Percentiles rank a stretch among this genome's conserved stretches.
phyloP scores from a whole-genome alignment of 2,329 filamentous ascomycete species.

The Fusarium cicatricum region DNA sequence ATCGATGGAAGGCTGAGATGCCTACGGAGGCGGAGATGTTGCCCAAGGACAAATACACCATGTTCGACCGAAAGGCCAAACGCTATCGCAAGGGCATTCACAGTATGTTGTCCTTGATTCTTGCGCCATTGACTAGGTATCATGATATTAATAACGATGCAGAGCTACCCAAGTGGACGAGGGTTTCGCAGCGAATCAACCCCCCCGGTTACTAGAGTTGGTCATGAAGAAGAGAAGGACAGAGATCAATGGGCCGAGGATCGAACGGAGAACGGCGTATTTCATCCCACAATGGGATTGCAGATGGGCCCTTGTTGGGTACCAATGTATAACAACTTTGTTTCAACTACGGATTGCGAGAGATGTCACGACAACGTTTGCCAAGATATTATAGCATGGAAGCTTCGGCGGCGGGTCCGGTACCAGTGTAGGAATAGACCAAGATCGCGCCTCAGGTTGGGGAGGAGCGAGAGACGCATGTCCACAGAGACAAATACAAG shows the following conservation, averaged over 20 bases:
- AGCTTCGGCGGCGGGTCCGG: conserved; percentile 6
- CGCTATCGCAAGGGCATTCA: conserved; percentile 96
- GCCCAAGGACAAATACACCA: conserved; percentile 95
- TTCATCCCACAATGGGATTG: conserved; percentile 30
- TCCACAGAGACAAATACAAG: conserved; percentile 9
- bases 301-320: conserved; percentile 24
- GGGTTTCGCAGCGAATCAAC: conserved; percentile 92
- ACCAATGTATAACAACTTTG: conserved; percentile 44
- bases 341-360: conserved; percentile 39
- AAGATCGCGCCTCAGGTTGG: conserved; percentile 6
- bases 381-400: conserved; percentile 12
- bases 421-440: conserved; percentile 37
- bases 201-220: conserved; percentile 83
- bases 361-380: conserved; percentile 31
- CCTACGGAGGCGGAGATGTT: conserved; percentile 95
- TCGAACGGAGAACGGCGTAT: conserved; percentile 35
- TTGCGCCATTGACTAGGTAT: not conserved
- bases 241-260: conserved; percentile 16
- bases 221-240: conserved; percentile 13
- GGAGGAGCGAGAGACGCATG: not conserved
- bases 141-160: conserved; percentile 31
- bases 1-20: conserved; percentile 96
- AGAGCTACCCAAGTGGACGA: conserved; percentile 93
- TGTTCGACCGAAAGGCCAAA: conserved; percentile 97
- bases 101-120: conserved; percentile 68